Conservation (phyloP, 768 basidiomycete species). For the Mycena alexandri region DNA sequence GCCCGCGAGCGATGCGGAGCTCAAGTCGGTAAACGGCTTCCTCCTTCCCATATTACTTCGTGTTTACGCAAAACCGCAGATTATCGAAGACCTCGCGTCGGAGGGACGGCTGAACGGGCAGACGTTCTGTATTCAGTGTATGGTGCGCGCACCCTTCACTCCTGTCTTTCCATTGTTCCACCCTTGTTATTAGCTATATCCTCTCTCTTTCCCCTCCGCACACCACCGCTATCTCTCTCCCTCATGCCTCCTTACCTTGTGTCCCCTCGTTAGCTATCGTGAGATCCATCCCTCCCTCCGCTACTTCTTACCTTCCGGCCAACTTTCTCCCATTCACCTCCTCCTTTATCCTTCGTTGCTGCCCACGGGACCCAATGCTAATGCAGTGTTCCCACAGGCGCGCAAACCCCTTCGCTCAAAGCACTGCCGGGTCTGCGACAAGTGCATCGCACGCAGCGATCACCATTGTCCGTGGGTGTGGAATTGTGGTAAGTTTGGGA, state of each 20-base stretch:
- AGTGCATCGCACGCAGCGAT: constrained; percentile 91
- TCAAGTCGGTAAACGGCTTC: constrained; percentile 78
- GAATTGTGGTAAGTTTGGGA: constrained; percentile 85
- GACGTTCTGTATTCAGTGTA: constrained; percentile 96
- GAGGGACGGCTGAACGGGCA: constrained; percentile 93
- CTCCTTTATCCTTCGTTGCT: no score
- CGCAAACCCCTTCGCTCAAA: constrained; percentile 94
- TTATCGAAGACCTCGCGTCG: constrained; percentile 91
- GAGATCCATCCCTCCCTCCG: no score
- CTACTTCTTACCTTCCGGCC: no score
- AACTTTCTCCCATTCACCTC: no score
- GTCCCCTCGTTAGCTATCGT: no score
- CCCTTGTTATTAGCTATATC: no score
- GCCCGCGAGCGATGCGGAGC: constrained; percentile 84
- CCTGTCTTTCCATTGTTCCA: not conserved
- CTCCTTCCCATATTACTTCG: not conserved
- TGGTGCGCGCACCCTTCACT: constrained; percentile 63
- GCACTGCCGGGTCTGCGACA: constrained; percentile 93
- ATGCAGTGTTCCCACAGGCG: constrained; percentile 57
- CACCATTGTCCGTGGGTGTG: constrained; percentile 99
- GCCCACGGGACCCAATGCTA: not conserved
- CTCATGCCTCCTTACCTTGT: no score
- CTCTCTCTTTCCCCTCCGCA: not conserved
- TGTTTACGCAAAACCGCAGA: constrained; percentile 54
- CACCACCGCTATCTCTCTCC: no score